These are phyloP conservation scores for Salix purpurea DNA, from an alignment of 345 rosid species.

Conservation along the genomic window DNA sequence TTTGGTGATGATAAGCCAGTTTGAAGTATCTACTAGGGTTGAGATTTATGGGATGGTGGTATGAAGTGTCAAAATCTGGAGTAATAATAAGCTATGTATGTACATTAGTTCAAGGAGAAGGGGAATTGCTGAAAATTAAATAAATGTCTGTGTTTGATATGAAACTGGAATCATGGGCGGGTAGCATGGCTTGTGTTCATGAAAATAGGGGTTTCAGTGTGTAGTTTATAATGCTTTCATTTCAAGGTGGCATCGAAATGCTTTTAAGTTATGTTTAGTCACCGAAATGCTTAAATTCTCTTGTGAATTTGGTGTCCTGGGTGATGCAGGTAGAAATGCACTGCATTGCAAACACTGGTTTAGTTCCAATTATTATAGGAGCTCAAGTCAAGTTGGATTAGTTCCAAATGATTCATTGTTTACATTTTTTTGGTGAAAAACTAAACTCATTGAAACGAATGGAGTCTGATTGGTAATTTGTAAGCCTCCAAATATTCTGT, in stretches of 20 bases:
- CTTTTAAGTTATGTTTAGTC: neutral
- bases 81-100: neutral
- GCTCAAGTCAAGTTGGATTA: neutral
- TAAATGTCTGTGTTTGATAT: neutral
- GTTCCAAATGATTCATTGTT: neutral
- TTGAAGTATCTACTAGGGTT: neutral
- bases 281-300: neutral
- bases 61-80: neutral
- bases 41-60: neutral
- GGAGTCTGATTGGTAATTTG: neutral
- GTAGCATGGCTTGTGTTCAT: neutral
- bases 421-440: neutral
- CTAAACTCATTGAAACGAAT: neutral
- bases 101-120: neutral
- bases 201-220: neutral
- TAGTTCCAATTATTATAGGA: neutral
- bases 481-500: too few relatives aligned
- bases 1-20: neutral
- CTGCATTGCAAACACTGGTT: neutral
- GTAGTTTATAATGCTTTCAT: neutral
- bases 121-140: neutral
- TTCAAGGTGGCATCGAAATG: neutral
- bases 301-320: neutral
- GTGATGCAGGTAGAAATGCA: neutral
- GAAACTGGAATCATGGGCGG: neutral